Evolutionary conservation across 192 early-diverging fungal genomes (phyloP).

Genomic region (Coemansia sp.): DNA sequence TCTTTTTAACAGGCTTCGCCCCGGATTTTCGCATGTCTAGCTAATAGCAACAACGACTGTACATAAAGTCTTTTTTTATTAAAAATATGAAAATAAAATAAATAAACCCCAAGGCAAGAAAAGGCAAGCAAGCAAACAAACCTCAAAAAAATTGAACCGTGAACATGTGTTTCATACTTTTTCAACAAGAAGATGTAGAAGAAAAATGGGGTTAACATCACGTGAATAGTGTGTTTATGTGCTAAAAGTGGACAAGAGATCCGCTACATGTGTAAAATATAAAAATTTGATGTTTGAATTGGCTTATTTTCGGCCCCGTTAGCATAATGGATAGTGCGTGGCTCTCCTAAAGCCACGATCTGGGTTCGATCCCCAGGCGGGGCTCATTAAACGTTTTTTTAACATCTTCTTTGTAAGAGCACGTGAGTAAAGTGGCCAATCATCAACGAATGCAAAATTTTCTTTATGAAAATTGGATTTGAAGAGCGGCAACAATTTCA

Average conservation of each 20-base stretch:
- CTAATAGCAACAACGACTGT: background rate
- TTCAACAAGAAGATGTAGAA: too few relatives aligned
- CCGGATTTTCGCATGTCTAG: background rate
- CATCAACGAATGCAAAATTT: slow-evolving; percentile 2
- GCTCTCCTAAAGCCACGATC: slow-evolving; percentile 19
- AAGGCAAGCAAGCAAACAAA: background rate
- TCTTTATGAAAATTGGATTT: background rate
- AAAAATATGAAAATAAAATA: background rate
- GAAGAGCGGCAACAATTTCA: background rate
- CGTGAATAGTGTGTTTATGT: too few relatives aligned
- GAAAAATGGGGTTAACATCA: too few relatives aligned
- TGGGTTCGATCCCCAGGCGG: slow-evolving; percentile 21
- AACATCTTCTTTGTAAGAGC: background rate
- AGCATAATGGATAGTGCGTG: slow-evolving; percentile 18
- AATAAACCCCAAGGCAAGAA: background rate
- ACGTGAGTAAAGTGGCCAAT: background rate
- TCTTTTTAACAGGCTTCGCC: background rate
- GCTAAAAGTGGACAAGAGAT: background rate
- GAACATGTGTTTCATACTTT: background rate
- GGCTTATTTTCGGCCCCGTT: slow-evolving; percentile 4
- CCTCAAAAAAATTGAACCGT: background rate
- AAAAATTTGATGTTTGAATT: background rate
- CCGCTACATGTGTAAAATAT: background rate
- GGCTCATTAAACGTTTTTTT: slow-evolving; percentile 3
- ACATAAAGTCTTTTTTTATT: background rate